Base-by-base conservation (phyloP, 2,329 filamentous ascomycete genomes). In the Basipetospora sp. region DNA sequence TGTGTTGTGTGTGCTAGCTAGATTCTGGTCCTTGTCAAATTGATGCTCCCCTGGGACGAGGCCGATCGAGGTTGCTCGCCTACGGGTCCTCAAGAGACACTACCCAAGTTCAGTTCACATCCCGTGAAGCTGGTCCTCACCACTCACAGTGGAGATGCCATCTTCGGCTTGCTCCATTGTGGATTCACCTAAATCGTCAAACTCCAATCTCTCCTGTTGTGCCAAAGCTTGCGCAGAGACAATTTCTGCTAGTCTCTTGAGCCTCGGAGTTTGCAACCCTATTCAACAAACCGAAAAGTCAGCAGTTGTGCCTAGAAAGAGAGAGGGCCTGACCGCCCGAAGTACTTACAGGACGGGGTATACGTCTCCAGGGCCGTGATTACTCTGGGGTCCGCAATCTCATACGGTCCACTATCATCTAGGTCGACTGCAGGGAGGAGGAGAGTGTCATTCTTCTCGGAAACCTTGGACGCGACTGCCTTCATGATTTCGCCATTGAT, bases 401-500 rank as follows among this genome's bases (percentile, higher is more conserved):
- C 90, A 53, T 98, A 98, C 18, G 88, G 90, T 17, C 90, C 90
- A 50, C 85, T 94, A 62, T 98, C 90, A 53, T 98, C 90, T 87
- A 98, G 94, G 57, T 98, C 90, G 42, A 98, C 87, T 34, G 90
- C 86, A 41, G 88, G 81, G 33, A 98, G 69, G 41, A 98, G 74
- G 37, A 98, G 70, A 3, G 96, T 87, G 50, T 96, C 90, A 51
- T 86, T 92, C 77, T 98, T 98, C 64, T 98, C 90, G 2, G 88
- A 96, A 33, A 98, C 90, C 38, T 87, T 74, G 28, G 86, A 94
- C 6, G 92, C 90, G 38, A 98, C 92, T 6, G 90, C 90, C 65
- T 98, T 98, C 90, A 98, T 98, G 55, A 98, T 98, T 58, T 98
- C 90, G 54, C 88, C 90, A 52, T 98, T 96, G 60, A 98, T 98